Conservation (phyloP, 768 basidiomycete genomes). For the Phanerodontia chrysosporium region DNA sequence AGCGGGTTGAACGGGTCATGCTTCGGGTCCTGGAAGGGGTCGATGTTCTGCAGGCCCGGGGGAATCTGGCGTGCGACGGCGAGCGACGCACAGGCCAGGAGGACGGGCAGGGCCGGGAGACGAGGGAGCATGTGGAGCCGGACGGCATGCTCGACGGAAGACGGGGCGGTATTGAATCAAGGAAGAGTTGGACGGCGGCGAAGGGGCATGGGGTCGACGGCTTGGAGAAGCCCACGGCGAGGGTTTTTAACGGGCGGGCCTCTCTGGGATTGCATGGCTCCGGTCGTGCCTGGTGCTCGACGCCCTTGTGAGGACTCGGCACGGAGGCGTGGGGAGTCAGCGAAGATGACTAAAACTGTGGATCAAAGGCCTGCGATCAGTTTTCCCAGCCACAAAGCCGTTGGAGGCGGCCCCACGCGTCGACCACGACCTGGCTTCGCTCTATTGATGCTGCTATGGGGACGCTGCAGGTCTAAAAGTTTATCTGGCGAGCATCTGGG, state of each 20-base stretch:
- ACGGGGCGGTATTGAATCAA: neutral
- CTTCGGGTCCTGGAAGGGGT: conserved; percentile 9
- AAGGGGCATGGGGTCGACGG: neutral
- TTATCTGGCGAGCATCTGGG: too few species aligned
- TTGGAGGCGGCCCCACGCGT: neutral
- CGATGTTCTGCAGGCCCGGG: neutral
- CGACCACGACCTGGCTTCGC: too few species aligned
- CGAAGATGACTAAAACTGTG: neutral
- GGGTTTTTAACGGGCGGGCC: neutral
- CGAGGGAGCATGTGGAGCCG: neutral
- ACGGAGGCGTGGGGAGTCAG: neutral
- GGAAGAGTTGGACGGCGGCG: neutral
- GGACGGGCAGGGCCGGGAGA: neutral
- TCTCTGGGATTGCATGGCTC: neutral
- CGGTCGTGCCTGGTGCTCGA: neutral
- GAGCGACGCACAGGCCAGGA: neutral
- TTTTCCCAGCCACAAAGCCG: neutral
- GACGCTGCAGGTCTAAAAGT: too few species aligned
- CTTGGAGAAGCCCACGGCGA: neutral
- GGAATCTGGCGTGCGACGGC: neutral
- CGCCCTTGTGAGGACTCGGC: neutral
- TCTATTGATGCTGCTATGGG: too few species aligned
- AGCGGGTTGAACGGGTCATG: conserved; percentile 13
- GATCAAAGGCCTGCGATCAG: too few species aligned
- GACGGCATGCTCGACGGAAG: neutral